Evolutionary conservation across 306 rosid genomes (phyloP).

Genomic region (Sicyos baderoa): DNA sequence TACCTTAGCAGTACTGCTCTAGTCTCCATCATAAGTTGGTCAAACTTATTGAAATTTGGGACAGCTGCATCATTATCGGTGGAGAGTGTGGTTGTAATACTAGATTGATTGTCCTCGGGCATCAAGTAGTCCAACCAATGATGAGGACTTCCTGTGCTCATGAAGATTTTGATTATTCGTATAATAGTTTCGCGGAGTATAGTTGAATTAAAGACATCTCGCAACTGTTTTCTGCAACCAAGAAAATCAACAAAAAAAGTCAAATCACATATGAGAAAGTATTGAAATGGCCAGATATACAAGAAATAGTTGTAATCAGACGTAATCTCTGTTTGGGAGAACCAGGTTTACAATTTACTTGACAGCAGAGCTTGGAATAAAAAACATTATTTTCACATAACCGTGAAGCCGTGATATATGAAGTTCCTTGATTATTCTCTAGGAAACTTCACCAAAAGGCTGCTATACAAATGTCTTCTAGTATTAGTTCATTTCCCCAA

Average conservation of each 20-base stretch:
- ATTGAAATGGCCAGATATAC: background rate
- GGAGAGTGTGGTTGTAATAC: conserved; percentile 26
- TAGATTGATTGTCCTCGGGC: conserved; percentile 43
- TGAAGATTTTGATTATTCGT: conserved; percentile 59
- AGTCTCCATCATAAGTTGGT: conserved; percentile 74
- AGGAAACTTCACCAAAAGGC: background rate
- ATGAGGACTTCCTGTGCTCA: conserved; percentile 58
- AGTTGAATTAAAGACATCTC: conserved; percentile 46
- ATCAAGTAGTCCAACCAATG: conserved; percentile 77
- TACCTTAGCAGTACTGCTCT: conserved; percentile 71
- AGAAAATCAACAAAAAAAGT: background rate
- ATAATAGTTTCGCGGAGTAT: conserved; percentile 45
- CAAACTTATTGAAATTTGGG: conserved; percentile 47
- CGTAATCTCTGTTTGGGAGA: background rate
- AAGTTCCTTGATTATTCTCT: background rate
- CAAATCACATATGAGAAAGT: background rate
- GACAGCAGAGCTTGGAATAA: background rate
- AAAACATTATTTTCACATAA: background rate
- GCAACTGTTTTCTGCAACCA: conserved; percentile 68
- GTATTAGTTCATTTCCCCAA: conserved; percentile 9
- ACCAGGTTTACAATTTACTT: background rate
- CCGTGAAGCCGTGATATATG: background rate
- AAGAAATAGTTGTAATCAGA: background rate
- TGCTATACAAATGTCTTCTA: background rate
- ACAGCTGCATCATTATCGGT: conserved; percentile 26